Evolutionary conservation across 1,284 basidiomycete species (phyloP), one percentile per base, ranked within the genome.

Genomic region (Phellinidium pouzarii): DNA sequence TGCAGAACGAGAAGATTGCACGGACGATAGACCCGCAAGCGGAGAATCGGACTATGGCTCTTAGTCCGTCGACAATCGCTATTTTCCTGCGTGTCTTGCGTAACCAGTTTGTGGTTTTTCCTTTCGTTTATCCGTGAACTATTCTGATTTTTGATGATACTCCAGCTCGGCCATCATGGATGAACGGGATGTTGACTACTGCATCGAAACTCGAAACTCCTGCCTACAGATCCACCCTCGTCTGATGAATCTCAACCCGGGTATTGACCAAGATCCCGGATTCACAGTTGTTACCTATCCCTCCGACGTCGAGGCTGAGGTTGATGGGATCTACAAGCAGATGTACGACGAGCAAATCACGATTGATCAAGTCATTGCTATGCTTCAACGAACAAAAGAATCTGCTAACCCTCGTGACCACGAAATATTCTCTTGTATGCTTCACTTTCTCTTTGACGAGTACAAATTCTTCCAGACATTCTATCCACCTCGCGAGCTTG

Each of bases 381-480:
- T 95, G 66, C 80, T 99, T 37, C 86, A 91, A 68, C 82, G 84
- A 47, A 84, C 85, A 73, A 91, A 94, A 65, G 80, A 80, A 51
- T 96, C 94, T 22, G 77, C 79, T 25, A 91, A 89, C 61, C 67
- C 83, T 37, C 84, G 87, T 58, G 94, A 98, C 62, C 92, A 94
- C 66, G 92, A 99, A 72, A 83, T 97, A 55, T 97, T 99, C 66
- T 96, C 94, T 11, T 98, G 94, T 78, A 95, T 97, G 82, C 84
- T 99, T 48, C 94, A 98, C 73, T 96, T 97, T 72, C 82, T 99
- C 50, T 99, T 99, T 70, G 96, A 99, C 80, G 96, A 99, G 74
- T 97, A 97, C 81, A 94, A 94, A 65, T 99, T 97, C 76, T 97
- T 99, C 81, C 92, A 96, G 66, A 89, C 91, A 48, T 93, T 80